Evolutionary conservation across 768 basidiomycete genomes (phyloP).

Genomic region (Chlorophyllum brunneum): DNA sequence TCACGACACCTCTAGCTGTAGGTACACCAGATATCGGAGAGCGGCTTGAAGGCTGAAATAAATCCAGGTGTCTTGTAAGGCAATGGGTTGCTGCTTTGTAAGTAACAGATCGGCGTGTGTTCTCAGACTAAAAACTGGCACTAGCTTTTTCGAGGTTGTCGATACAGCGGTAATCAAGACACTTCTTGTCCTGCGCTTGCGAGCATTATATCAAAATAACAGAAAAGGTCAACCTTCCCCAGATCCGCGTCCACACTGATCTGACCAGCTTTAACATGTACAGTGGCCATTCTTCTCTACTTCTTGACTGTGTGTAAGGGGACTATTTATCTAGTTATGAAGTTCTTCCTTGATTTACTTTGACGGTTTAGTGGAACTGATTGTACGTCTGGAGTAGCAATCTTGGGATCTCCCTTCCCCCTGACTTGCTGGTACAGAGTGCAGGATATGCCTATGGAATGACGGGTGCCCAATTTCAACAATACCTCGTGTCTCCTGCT

Average conservation of each 20-base stretch:
- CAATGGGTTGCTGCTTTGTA: slow-evolving; percentile 9
- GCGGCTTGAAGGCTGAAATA: background rate
- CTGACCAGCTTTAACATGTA: background rate
- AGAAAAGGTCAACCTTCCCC: background rate
- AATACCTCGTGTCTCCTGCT: background rate
- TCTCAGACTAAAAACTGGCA: background rate
- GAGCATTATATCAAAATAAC: slow-evolving; percentile 1
- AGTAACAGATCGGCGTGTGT: background rate
- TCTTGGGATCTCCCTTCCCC: no score
- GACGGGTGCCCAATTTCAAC: slow-evolving; percentile 3
- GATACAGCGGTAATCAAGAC: slow-evolving; percentile 8
- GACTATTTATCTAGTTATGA: background rate
- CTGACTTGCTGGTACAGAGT: background rate
- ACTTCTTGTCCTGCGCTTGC: background rate
- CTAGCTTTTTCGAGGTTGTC: background rate
- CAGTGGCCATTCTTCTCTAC: background rate
- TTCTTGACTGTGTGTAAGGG: background rate
- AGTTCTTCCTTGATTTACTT: background rate
- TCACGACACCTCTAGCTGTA: background rate
- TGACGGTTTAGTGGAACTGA: background rate
- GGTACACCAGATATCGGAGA: background rate
- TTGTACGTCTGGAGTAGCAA: background rate
- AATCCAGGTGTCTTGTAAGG: background rate
- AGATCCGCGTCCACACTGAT: background rate
- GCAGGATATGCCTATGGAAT: slow-evolving; percentile 6